Conservation (phyloP, 805 yeast species). For the Yueomyces sp. region DNA sequence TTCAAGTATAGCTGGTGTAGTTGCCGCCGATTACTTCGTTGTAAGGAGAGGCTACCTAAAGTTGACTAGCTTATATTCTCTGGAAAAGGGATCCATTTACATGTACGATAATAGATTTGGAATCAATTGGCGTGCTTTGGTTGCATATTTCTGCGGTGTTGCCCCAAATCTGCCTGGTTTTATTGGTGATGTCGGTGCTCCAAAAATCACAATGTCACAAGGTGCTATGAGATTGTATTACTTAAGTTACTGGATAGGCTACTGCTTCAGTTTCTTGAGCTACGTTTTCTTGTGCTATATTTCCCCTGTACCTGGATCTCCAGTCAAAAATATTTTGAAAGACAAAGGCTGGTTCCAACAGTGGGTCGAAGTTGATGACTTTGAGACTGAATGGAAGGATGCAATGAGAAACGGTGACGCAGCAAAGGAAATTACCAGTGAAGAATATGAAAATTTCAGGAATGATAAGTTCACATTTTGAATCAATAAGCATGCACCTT, state of each 20-base stretch:
- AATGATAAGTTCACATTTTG: neutral
- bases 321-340: constrained; percentile 26
- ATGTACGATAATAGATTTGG: constrained; percentile 48
- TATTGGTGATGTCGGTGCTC: constrained; percentile 42
- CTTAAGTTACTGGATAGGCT: constrained; percentile 68
- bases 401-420: constrained; percentile 9
- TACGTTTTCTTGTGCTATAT: constrained; percentile 40
- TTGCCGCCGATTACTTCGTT: constrained; percentile 42
- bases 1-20: constrained; percentile 66
- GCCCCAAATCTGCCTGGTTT: constrained; percentile 29
- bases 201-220: constrained; percentile 39
- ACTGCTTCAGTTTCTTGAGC: constrained; percentile 39
- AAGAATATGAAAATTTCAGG: neutral
- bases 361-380: constrained; percentile 48
- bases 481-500: neutral
- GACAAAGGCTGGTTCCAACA: constrained; percentile 52
- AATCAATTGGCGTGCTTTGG: constrained; percentile 65
- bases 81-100: constrained; percentile 24
- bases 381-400: constrained; percentile 28
- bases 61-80: constrained; percentile 48
- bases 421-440: constrained; percentile 3
- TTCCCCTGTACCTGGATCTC: constrained; percentile 38
- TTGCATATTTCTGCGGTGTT: constrained; percentile 37
- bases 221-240: constrained; percentile 65
- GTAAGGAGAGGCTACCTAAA: constrained; percentile 56